Evolutionary conservation across 331 rosid genomes (phyloP).

Genomic region (Prunus yedoensis): DNA sequence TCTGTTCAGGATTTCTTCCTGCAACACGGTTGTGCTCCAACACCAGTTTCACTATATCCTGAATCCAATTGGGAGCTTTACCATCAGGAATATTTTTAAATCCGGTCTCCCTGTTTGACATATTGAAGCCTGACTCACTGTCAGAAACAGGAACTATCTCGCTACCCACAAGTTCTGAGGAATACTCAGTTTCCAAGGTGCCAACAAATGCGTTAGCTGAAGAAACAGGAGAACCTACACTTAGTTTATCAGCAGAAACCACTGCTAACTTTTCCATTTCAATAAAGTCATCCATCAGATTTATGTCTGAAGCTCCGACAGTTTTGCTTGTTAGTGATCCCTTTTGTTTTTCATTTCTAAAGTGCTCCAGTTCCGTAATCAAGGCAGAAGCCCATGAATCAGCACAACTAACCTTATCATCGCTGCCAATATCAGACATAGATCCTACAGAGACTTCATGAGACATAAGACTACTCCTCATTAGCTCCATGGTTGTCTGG

Average conservation of each 20-base stretch:
- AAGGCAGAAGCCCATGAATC: constrained; percentile 81
- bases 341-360: constrained; percentile 54
- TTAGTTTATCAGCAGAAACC: constrained; percentile 55
- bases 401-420: constrained; percentile 70
- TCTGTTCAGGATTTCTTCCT: constrained; percentile 42
- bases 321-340: constrained; percentile 36
- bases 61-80: constrained; percentile 61
- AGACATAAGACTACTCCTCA: constrained; percentile 34
- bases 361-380: constrained; percentile 73
- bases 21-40: constrained; percentile 48
- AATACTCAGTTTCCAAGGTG: constrained; percentile 39
- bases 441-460: constrained; percentile 51
- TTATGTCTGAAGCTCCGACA: constrained; percentile 60
- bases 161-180: constrained; percentile 37
- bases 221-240: constrained; percentile 40
- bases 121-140: constrained; percentile 35
- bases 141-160: constrained; percentile 48
- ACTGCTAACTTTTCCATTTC: constrained; percentile 95
- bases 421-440: constrained; percentile 66
- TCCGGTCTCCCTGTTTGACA: constrained; percentile 36
- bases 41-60: constrained; percentile 49
- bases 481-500: constrained; percentile 39
- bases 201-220: constrained; percentile 33
- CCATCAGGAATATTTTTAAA: constrained; percentile 27
- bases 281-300: constrained; percentile 85